phyloP scores from a whole-genome alignment of 2,329 filamentous ascomycete genomes.

The Fusarium sp. region DNA sequence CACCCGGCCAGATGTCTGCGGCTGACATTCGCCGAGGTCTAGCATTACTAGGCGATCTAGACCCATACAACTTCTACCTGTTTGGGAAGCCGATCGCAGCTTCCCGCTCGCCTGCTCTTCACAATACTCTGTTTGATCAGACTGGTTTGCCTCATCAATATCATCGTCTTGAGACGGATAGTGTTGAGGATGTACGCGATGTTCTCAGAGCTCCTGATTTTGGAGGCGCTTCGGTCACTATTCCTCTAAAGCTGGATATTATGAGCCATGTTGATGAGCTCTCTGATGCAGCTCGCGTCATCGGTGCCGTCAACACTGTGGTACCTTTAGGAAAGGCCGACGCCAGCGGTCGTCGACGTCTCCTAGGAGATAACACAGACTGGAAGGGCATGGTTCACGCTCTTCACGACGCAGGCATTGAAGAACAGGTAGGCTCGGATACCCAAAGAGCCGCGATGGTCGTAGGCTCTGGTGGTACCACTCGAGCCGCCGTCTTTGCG shows the following conservation, averaged over 20 bases:
- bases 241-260: conserved; percentile 92
- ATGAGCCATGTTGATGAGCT: conserved; percentile 84
- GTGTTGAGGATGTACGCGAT: conserved; percentile 69
- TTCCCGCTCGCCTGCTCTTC: conserved; percentile 88
- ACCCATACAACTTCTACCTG: conserved; percentile 82
- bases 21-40: conserved; percentile 86
- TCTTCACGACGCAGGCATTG: conserved; percentile 76
- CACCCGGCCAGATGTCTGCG: conserved; percentile 92
- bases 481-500: conserved; percentile 90
- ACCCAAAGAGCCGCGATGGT: conserved; percentile 83
- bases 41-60: conserved; percentile 82
- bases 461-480: conserved; percentile 91
- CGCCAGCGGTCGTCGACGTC: conserved; percentile 60
- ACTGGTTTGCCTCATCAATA: conserved; percentile 90
- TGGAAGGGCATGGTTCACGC: conserved; percentile 92
- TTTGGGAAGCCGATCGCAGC: conserved; percentile 87
- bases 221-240: conserved; percentile 94
- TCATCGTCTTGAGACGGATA: conserved; percentile 78
- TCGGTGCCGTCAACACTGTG: conserved; percentile 96
- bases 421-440: conserved; percentile 48
- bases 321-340: conserved; percentile 66
- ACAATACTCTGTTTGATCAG: conserved; percentile 84
- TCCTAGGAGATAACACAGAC: conserved; percentile 94
- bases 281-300: conserved; percentile 80
- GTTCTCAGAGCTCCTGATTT: conserved; percentile 80